A percentile compares a stretch with the other conserved stretches of the same genome.
phyloP scores from a whole-genome alignment of 75 land plant genomes.

The Selaginella moellendorffii region DNA sequence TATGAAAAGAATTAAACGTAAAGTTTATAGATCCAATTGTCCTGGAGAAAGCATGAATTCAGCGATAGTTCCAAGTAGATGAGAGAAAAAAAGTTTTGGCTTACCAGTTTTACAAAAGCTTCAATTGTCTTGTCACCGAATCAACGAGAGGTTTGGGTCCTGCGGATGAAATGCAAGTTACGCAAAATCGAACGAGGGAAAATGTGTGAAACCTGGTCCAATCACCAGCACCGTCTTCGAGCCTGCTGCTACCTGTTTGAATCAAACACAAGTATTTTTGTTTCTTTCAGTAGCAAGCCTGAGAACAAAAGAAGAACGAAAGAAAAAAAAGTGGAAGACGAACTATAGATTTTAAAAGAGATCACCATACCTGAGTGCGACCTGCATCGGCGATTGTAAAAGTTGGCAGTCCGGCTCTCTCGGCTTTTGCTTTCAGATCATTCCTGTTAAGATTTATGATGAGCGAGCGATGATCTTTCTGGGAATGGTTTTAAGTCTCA shows the following conservation, averaged over 20 bases:
- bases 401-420: conserved; percentile 81
- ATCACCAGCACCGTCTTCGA: conserved; percentile 85
- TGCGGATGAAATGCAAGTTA: not conserved
- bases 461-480: not conserved
- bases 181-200: not conserved
- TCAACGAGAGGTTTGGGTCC: not conserved
- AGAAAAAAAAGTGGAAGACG: not conserved
- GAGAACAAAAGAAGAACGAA: not conserved
- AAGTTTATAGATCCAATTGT: too few species aligned
- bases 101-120: not conserved
- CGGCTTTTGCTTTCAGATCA: conserved; percentile 53
- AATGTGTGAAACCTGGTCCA: conserved; percentile 50
- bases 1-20: too few species aligned
- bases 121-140: not conserved
- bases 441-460: conserved; percentile 32
- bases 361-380: conserved; percentile 92
- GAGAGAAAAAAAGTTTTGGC: too few species aligned
- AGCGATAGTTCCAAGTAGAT: too few species aligned
- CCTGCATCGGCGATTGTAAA: conserved; percentile 94
- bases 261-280: not conserved
- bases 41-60: too few species aligned
- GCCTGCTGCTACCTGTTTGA: conserved; percentile 59
- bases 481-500: conserved; percentile 19
- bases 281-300: not conserved
- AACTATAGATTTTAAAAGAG: too few species aligned